Percentiles rank a stretch among this genome's conserved stretches.
Evolutionary conservation across 1,139 yeast genomes (phyloP).

Genomic region (Yamadazyma sp.): DNA sequence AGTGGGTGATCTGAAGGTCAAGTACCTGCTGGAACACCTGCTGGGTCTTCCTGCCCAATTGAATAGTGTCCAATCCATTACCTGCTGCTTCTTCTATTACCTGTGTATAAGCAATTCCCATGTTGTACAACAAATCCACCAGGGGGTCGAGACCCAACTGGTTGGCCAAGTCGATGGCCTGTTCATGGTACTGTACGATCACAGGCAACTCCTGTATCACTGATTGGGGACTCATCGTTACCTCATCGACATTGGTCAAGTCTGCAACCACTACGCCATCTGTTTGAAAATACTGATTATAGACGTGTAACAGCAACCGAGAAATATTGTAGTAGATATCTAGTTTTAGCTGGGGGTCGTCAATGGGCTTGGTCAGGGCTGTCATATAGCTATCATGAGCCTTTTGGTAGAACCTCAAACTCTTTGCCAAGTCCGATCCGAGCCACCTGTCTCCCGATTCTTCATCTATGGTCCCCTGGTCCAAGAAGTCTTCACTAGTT

Average conservation of each 20-base stretch:
- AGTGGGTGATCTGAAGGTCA: constrained; percentile 25
- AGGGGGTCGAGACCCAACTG: constrained; percentile 19
- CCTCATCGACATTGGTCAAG: constrained; percentile 43
- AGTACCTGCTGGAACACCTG: constrained; percentile 17
- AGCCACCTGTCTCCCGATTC: constrained; percentile 62
- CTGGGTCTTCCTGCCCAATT: constrained; percentile 20
- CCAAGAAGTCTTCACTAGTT: constrained; percentile 48
- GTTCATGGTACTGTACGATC: constrained; percentile 41
- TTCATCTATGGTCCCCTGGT: constrained; percentile 48
- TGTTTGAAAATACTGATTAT: constrained; percentile 39
- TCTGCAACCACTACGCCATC: constrained; percentile 43
- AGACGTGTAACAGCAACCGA: constrained; percentile 50
- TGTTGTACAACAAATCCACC: constrained; percentile 45
- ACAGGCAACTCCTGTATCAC: constrained; percentile 38
- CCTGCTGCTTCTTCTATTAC: constrained; percentile 37
- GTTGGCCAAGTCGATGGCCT: constrained; percentile 25
- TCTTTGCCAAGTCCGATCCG: constrained; percentile 53
- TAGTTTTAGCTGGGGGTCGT: constrained; percentile 15
- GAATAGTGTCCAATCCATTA: constrained; percentile 14
- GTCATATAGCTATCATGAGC: constrained; percentile 39
- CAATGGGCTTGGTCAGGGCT: constrained; percentile 18
- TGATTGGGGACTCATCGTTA: constrained; percentile 22
- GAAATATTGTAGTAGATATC: constrained; percentile 52
- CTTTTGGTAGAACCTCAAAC: constrained; percentile 52
- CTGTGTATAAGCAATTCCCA: constrained; percentile 49